Base-by-base conservation (phyloP, 768 basidiomycete genomes). In the Dictyophora rubrovolvata region DNA sequence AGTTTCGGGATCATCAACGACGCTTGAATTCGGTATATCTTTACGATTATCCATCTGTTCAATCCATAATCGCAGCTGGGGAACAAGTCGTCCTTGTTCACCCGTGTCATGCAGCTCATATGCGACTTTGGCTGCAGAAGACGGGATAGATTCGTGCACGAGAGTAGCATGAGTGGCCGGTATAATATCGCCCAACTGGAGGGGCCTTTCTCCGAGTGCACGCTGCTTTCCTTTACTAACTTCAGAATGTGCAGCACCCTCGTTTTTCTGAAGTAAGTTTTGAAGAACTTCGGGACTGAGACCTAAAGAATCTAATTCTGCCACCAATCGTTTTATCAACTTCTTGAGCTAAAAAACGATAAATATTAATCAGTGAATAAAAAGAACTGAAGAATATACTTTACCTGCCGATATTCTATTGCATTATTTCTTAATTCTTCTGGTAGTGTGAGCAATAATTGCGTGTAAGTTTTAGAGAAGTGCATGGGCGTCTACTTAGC, bases 401-500 rank as follows among this genome's bases (percentile, higher is more conserved):
- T n/a, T 58, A 88, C 89, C 75, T 85, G 84, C 34, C 88, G 78
- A 67, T 96, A 96, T 67, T 93, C 83, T 56, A 96, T 86, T 0
- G 89, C 85, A 68, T 84, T 86, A 20, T 85, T 78, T 23, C 82
- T 77, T 64, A 93, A 77, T 57, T 92, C 89, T 36, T 83, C 81
- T 0, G 93, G 91, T 12, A 94, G 80, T 7, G 77, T 77, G 55
- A 76, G 70, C 34, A 89, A 73, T 10, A 86, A 69, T 61, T 85
- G 77, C 5, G 79, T 56, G 69, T 86, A 88, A 0, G 82, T 80
- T 65, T 89, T 87, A 23, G 83, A 79, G 68, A 86, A 89, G 68
- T 87, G 86, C 87, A 89, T 89, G 21, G 51, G 33, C n/a, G 51
- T 53, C 54, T 42, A 21, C 18, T 17, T 54, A 35, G 28, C 28